Evolutionary conservation across 2,329 filamentous ascomycete genomes (phyloP), one percentile per base, ranked within the genome.

Genomic region (Septoria linicola): DNA sequence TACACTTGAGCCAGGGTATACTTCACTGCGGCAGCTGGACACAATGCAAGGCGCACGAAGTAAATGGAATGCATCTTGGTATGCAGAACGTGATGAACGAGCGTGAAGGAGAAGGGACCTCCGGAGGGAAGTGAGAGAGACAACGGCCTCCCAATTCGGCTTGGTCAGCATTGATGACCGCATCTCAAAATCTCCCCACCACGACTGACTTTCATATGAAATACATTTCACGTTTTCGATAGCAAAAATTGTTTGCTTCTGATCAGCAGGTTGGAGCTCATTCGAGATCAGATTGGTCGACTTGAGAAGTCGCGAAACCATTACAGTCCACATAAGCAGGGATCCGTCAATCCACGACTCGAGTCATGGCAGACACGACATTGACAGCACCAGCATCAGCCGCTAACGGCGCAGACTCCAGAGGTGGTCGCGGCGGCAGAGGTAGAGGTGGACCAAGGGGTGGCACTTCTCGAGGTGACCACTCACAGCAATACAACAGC

Each of bases 391-490:
- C 34, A 41, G 41, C 51, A 47, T 41, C 43, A 21, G 49, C 51
- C 17, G 44, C 40, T 30, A 49, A 39, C 25, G 48, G 39, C 39
- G 27, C 42, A 35, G 44, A 41, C 20, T 23, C 25, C 21, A 30
- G 52, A 48, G 52, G 55, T 16, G 37, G 48, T 10, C 49, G 43
- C 27, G 30, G 57, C 44, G 57, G 54, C 8, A 30, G 52, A 49
- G 55, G 57, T n/a, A 42, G 61, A 50, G 62, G 59, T 6, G 50
- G 58, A 35, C 59, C 56, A 13, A 42, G 59, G 44, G 59, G 57
- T 7, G 41, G 60, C 40, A 58, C 59, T 7, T 42, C 53, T 27
- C 25, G 57, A 43, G 49, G 55, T 17, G 48, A 42, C 7, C 40
- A 49, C 23, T 42, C 53, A 48, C 47, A 54, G 20, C 39, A 43